Evolutionary conservation across 495 filamentous ascomycete genomes (phyloP).

Genomic region (Penicillium lividum): DNA sequence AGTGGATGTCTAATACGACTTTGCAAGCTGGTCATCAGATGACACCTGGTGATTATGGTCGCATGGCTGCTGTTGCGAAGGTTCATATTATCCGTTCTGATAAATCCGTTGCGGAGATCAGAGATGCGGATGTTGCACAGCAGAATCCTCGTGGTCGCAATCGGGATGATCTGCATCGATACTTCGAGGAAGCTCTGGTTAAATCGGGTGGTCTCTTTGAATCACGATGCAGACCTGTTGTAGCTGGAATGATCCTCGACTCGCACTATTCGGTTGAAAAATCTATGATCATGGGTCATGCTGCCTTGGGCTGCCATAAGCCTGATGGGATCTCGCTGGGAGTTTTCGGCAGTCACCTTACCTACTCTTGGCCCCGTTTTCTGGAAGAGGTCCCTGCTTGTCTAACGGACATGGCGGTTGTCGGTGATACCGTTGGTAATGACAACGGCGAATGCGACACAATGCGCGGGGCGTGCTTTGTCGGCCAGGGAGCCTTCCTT

Average conservation of each 20-base stretch:
- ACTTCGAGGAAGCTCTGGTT: conserved; percentile 43
- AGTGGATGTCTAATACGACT: conserved; percentile 44
- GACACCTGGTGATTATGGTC: conserved; percentile 10
- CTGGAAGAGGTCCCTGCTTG: conserved; percentile 44
- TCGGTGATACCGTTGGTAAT: conserved; percentile 38
- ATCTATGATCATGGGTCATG: conserved; percentile 41
- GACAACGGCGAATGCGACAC: conserved; percentile 41
- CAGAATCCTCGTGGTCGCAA: conserved; percentile 31
- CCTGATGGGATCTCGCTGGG: conserved; percentile 43
- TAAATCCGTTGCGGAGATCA: conserved; percentile 42
- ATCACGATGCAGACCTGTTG: conserved; percentile 34
- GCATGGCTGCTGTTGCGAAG: conserved; percentile 43
- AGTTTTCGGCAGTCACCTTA: conserved; percentile 48
- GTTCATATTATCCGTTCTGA: conserved; percentile 46
- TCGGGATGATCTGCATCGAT: conserved; percentile 35
- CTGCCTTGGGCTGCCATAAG: conserved; percentile 44
- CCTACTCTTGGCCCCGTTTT: conserved; percentile 50
- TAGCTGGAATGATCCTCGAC: conserved; percentile 49
- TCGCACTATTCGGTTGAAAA: conserved; percentile 37
- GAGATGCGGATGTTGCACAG: conserved; percentile 34
- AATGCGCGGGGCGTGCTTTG: conserved; percentile 41
- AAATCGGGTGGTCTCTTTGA: conserved; percentile 37
- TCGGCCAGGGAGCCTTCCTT: conserved; percentile 44
- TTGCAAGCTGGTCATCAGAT: conserved; percentile 6
- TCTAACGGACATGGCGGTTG: conserved; percentile 28